Percentiles rank a stretch among this genome's conserved stretches.
These are phyloP conservation scores for Ehretia macrophylla DNA, from an alignment of 257 asterid genomes.

Conservation along the genomic window DNA sequence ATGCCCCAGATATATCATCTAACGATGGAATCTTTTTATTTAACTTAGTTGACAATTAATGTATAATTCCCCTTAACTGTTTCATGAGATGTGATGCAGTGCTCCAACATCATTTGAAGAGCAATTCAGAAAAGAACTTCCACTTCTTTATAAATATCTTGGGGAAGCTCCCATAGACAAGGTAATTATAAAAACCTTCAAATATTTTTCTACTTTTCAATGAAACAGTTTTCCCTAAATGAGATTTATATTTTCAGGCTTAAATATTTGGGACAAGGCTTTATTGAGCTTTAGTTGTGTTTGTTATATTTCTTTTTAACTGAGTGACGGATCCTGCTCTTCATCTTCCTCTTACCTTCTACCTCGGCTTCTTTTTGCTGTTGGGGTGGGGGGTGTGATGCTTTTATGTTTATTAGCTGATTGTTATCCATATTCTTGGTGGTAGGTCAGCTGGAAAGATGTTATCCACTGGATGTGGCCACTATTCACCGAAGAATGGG, in stretches of 20 bases:
- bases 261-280: too few species aligned
- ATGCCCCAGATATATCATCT: too few species aligned
- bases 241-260: too few species aligned
- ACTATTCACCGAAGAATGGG: conserved; percentile 88
- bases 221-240: background rate
- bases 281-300: too few species aligned
- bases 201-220: conserved; percentile 7
- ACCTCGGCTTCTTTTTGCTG: too few species aligned
- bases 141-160: conserved; percentile 74
- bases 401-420: too few species aligned
- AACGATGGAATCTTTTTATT: too few species aligned
- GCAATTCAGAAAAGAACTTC: conserved; percentile 61
- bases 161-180: conserved; percentile 69
- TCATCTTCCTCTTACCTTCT: too few species aligned
- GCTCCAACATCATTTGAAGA: conserved; percentile 93
- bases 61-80: conserved; percentile 11
- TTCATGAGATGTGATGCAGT: conserved; percentile 37
- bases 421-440: conserved; percentile 1
- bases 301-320: too few species aligned
- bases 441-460: conserved; percentile 88
- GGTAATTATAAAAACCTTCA: conserved; percentile 35
- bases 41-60: too few species aligned
- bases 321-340: too few species aligned
- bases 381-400: too few species aligned
- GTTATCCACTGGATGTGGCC: conserved; percentile 99